phyloP scores from a whole-genome alignment of 2,329 filamentous ascomycete genomes.

The Lojkania enalia region DNA sequence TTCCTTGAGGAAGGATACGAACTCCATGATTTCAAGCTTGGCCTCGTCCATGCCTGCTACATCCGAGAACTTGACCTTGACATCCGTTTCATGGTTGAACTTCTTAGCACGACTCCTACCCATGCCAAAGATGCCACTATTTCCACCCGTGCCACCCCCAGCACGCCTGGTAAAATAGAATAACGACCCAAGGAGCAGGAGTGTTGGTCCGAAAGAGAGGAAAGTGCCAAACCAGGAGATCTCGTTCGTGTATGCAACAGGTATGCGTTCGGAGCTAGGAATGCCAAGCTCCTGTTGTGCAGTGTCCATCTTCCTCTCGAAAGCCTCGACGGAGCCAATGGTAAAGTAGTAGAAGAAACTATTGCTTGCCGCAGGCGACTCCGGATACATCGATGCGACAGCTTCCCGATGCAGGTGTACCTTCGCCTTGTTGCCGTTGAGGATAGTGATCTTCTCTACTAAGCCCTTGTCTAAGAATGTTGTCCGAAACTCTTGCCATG shows the following conservation, averaged over 20 bases:
- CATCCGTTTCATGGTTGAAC: constrained; percentile 94
- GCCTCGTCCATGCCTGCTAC: constrained; percentile 98
- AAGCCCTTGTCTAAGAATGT: constrained; percentile 96
- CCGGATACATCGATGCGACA: constrained; percentile 71
- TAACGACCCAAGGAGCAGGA: constrained; percentile 82
- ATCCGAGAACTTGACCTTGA: constrained; percentile 96
- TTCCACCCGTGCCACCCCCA: constrained; percentile 62
- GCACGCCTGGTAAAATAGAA: constrained; percentile 79
- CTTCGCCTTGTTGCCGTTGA: constrained; percentile 76
- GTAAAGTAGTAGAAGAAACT: constrained; percentile 89
- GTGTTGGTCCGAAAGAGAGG: constrained; percentile 81
- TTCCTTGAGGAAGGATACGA: constrained; percentile 94
- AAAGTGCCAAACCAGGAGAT: constrained; percentile 72
- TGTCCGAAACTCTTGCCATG: constrained; percentile 93
- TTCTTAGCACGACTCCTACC: constrained; percentile 94
- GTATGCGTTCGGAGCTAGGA: constrained; percentile 84
- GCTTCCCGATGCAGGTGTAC: constrained; percentile 80
- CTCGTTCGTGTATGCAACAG: constrained; percentile 82
- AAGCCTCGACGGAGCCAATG: constrained; percentile 91
- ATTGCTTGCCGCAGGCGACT: constrained; percentile 68
- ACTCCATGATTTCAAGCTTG: constrained; percentile 98
- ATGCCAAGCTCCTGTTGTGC: constrained; percentile 88
- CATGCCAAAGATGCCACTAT: constrained; percentile 89
- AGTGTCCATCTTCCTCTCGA: constrained; percentile 84
- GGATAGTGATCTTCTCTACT: constrained; percentile 85